Conservation (phyloP, 1,284 basidiomycete species). For the Malassezia yamatoensis region DNA sequence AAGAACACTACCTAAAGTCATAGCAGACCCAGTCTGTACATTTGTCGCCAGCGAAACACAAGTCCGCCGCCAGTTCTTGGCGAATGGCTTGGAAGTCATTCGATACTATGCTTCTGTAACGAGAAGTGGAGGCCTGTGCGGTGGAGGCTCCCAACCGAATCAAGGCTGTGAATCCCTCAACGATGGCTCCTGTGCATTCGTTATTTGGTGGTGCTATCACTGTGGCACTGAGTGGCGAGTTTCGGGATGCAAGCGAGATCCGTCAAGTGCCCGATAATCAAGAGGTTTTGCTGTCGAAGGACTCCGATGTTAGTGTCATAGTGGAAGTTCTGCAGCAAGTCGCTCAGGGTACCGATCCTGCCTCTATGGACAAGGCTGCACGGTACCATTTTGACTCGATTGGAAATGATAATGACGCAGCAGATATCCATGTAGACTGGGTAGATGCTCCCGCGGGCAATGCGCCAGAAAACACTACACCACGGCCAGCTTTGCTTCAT, state of each 20-base stretch:
- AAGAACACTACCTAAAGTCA: constrained; percentile 11
- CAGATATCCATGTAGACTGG: constrained; percentile 52
- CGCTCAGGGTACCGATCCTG: constrained; percentile 54
- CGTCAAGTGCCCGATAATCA: constrained; percentile 95
- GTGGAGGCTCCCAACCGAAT: not conserved
- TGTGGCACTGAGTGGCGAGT: not conserved
- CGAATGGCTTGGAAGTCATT: too few relatives aligned
- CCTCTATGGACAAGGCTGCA: constrained; percentile 47
- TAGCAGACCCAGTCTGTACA: constrained; percentile 9
- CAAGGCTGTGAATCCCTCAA: not conserved
- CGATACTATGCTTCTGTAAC: too few relatives aligned
- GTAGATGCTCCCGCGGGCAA: constrained; percentile 38
- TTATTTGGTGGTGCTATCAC: constrained; percentile 17
- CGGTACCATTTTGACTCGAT: constrained; percentile 82
- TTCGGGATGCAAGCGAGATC: constrained; percentile 56
- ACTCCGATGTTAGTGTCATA: constrained; percentile 66
- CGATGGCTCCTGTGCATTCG: not conserved
- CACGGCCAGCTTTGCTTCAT: constrained; percentile 21
- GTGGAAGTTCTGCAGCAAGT: constrained; percentile 75
- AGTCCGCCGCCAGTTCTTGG: too few relatives aligned
- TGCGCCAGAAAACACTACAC: constrained; percentile 18
- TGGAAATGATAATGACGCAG: constrained; percentile 80
- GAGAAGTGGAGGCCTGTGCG: not conserved
- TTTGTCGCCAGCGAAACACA: not conserved
- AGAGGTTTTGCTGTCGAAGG: constrained; percentile 73